Evolutionary conservation across 2,329 filamentous ascomycete species (phyloP), one percentile per base, ranked within the genome.

Genomic region (Claviceps sorghi): DNA sequence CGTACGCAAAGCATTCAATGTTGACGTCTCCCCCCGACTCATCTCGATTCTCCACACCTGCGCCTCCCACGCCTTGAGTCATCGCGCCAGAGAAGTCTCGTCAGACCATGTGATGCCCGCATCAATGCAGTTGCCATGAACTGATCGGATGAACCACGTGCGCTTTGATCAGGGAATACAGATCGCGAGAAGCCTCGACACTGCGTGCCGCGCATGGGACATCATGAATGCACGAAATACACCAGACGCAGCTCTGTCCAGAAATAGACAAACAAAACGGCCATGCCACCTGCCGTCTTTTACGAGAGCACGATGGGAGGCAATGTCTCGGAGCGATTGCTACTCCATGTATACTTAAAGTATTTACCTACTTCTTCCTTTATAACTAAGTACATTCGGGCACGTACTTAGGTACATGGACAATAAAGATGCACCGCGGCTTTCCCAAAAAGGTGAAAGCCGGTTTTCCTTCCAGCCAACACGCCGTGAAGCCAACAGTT

Each of bases 141-240:
- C 21, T 38, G 32, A 51, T 40, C 30, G 21, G 19, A 52, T 34
- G 44, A n/a, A 48, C 50, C 50, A 52, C 50, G 42, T 48, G 44
- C 44, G 45, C 42, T 30, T 22, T 47, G 17, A 13, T 34, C 40
- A 4, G n/a, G 40, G 40, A 42, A 42, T 42, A 46, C 43, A 46
- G 43, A 32, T 46, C 43, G 43, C 30, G 43, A 46, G 36, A 21
- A 21, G 34, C 34, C 26, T 34, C 30, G 26, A 40, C 21, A 22
- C 26, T 42, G 6, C 34, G 21, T n/a, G 17, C n/a, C 22, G 22
- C 29, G 36, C n/a, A 42, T 36, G 17, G 45, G 36, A 22, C 36
- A 29, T 41, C n/a, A 6, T 8, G 9, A 22, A 40, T 49, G 32
- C 32, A 40, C 15, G 32, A 38, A 47, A 34, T 47, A 21, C 45